These are phyloP conservation scores for Dysphania ambrosioides DNA, from an alignment of 148 eudicot genomes.

Conservation along the genomic window DNA sequence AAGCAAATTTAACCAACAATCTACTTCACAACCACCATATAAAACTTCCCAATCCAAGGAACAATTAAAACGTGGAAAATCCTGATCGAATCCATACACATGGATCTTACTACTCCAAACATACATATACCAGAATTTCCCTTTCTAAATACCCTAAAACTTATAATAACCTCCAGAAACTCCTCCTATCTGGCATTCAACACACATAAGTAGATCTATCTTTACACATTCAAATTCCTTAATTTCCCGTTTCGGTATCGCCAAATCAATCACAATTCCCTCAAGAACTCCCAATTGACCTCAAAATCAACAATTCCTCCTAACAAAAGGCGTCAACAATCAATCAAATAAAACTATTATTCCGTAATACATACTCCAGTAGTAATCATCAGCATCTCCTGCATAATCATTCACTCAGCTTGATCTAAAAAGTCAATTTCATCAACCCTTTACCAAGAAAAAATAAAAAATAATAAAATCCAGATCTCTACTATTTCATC, in stretches of 20 bases:
- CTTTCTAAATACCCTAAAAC: neutral
- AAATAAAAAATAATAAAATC: neutral
- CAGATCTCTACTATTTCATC: constrained; percentile 3
- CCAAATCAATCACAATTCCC: constrained; percentile 10
- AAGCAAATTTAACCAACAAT: neutral
- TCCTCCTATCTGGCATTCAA: neutral
- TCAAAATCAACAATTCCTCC: neutral
- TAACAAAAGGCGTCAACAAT: neutral
- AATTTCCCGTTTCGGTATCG: neutral
- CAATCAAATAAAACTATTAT: constrained; percentile 2
- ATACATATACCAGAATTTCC: neutral
- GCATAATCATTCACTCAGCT: neutral
- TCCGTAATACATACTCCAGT: constrained; percentile 4
- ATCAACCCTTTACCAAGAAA: constrained; percentile 2
- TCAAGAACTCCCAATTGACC: neutral
- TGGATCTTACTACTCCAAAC: neutral
- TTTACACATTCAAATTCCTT: neutral
- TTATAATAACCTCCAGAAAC: neutral
- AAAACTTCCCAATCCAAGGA: neutral
- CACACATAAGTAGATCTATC: neutral
- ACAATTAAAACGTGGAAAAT: neutral
- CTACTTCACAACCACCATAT: neutral
- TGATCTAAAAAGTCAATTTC: constrained; percentile 29
- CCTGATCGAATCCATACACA: neutral
- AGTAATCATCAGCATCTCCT: neutral